Evolutionary conservation across 495 filamentous ascomycete species (phyloP), one percentile per base, ranked within the genome.

Genomic region (Penicillium lagena): DNA sequence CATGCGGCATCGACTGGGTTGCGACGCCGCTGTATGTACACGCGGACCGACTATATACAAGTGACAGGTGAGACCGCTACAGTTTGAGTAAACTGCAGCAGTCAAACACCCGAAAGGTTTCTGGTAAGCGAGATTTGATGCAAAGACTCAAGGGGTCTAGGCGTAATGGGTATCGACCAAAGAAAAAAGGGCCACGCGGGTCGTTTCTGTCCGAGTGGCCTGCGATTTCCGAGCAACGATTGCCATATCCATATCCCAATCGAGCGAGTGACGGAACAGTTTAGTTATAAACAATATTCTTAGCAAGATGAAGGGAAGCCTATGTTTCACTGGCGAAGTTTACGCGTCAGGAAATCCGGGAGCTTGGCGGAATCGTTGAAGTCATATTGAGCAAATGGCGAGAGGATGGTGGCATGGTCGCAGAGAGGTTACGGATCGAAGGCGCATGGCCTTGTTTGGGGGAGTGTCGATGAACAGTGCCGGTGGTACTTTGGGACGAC

Each of bases 361-460:
- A 60, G 43, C 35, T 54, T 34, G 45, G 44, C 17, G 51, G 35
- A 7, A 51, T 28, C 3, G 50, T 47, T 11, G 58, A 51, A 12
- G 62, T 66, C 62, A 66, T 63, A 33, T 48, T 60, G 7, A 66
- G 55, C n/a, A 49, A 38, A 30, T 60, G 50, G 35, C 55, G 56
- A 30, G 56, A 58, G 0, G 60, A 57, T 6, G 62, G 55, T 12
- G 64, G 59, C 15, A 59, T 32, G n/a, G 62, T 55, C 42, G 54
- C 58, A 12, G 54, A 51, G 27, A 56, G 39, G 8, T 62, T 56
- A 27, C 48, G 38, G 37, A 50, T 45, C 34, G 50, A 50, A 27
- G 51, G 36, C 8, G 38, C 37, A 34, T 47, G 39, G n/a, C 30
- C 43, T 48, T 54, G 42, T 37, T 55, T 53, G 9, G 49, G 51